Conservation (phyloP, 169 alveolate species). For the Eimeria tenella region DNA sequence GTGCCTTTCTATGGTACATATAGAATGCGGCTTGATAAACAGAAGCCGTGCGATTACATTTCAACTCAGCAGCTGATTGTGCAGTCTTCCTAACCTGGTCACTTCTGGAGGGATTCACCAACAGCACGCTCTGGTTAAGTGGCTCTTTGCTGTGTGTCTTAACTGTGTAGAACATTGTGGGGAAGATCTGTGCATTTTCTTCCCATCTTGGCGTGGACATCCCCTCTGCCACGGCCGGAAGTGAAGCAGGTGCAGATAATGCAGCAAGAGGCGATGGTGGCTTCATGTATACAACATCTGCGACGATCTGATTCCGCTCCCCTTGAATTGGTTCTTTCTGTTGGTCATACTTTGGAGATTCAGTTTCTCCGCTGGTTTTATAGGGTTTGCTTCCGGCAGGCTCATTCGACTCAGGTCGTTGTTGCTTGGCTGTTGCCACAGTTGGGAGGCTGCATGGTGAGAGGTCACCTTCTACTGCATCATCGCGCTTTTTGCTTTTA, state of each 20-base stretch:
- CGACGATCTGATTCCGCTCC: background rate
- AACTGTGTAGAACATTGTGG: slow-evolving; percentile 41
- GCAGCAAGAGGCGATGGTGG: slow-evolving; percentile 34
- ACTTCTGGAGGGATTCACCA: slow-evolving; percentile 48
- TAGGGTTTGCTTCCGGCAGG: background rate
- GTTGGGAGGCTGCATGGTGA: slow-evolving; percentile 63
- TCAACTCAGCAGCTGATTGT: too few relatives aligned
- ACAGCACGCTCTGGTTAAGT: slow-evolving; percentile 37
- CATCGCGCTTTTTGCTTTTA: slow-evolving; percentile 59
- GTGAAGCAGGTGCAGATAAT: slow-evolving; percentile 19
- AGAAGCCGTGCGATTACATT: too few relatives aligned
- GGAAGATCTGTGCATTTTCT: slow-evolving; percentile 13
- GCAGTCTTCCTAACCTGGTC: slow-evolving; percentile 3
- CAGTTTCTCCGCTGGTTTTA: background rate
- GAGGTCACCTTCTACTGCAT: slow-evolving; percentile 60
- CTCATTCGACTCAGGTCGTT: background rate
- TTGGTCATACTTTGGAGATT: background rate
- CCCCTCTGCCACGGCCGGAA: background rate
- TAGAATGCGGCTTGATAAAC: too few relatives aligned
- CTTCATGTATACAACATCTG: slow-evolving; percentile 13
- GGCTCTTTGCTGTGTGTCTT: slow-evolving; percentile 21
- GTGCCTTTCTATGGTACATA: too few relatives aligned
- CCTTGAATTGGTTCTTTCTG: too few relatives aligned
- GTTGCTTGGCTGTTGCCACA: slow-evolving; percentile 58
- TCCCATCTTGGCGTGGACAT: slow-evolving; percentile 31